Evolutionary conservation across 2,329 filamentous ascomycete genomes (phyloP).

Genomic region (Fusarium sp.): DNA sequence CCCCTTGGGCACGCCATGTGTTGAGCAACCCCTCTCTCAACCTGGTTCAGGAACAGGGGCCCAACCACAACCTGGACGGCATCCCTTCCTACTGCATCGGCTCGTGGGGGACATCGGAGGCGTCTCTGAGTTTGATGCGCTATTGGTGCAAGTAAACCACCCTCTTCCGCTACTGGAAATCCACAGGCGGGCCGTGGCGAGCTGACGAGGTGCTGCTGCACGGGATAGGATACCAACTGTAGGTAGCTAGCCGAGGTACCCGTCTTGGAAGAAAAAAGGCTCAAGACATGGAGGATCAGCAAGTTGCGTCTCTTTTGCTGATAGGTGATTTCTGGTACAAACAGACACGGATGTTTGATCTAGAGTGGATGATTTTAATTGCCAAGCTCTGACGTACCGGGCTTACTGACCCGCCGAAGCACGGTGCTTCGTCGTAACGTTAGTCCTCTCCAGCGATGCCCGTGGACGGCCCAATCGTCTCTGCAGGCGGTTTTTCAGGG

Average conservation of each 20-base stretch:
- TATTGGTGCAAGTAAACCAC: conserved; percentile 23
- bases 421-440: not conserved
- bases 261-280: not conserved
- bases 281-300: not conserved
- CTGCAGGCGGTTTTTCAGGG: conserved; percentile 13
- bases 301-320: not conserved
- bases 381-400: not conserved
- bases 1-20: not conserved
- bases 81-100: conserved; percentile 13
- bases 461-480: conserved; percentile 21
- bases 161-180: conserved; percentile 8
- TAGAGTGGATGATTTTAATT: not conserved
- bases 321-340: not conserved
- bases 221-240: not conserved
- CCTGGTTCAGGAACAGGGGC: conserved; percentile 23
- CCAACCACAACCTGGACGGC: conserved; percentile 17
- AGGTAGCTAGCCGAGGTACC: not conserved
- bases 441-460: not conserved
- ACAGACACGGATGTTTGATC: not conserved
- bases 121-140: conserved; percentile 11
- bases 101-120: conserved; percentile 21
- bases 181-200: conserved; percentile 36
- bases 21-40: not conserved
- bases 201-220: conserved; percentile 16
- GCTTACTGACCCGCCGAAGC: not conserved